These are phyloP conservation scores for Bipolaris oryzae DNA, from an alignment of 2,329 filamentous ascomycete species.

Conservation along the genomic window DNA sequence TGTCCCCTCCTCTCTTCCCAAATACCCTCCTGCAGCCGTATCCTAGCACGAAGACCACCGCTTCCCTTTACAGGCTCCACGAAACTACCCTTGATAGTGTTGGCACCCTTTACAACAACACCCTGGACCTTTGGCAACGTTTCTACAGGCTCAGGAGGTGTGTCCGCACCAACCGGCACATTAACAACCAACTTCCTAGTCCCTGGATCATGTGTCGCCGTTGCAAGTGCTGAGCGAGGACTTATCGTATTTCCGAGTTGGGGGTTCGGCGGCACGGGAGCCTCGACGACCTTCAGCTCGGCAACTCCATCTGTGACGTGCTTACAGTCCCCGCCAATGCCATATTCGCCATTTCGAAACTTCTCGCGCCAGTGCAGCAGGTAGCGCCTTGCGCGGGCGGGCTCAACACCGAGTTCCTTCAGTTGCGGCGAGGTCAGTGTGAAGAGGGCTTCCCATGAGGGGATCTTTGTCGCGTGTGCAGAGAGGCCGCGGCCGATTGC, in stretches of 20 bases:
- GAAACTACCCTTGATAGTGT: conserved; percentile 76
- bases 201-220: conserved; percentile 60
- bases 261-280: conserved; percentile 50
- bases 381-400: conserved; percentile 80
- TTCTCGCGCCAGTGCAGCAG: conserved; percentile 86
- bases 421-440: conserved; percentile 77
- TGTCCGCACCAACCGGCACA: conserved; percentile 54
- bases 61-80: conserved; percentile 70
- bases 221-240: conserved; percentile 48
- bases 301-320: conserved; percentile 67
- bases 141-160: conserved; percentile 49
- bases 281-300: conserved; percentile 64
- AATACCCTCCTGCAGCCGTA: conserved; percentile 81
- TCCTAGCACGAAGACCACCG: conserved; percentile 64
- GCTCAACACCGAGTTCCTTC: conserved; percentile 81
- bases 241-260: conserved; percentile 31
- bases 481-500: conserved; percentile 87
- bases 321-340: conserved; percentile 80
- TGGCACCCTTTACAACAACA: conserved; percentile 71
- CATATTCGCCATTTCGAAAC: conserved; percentile 77
- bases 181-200: conserved; percentile 67
- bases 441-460: conserved; percentile 90
- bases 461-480: conserved; percentile 83
- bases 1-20: conserved; percentile 87
- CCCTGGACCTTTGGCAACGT: conserved; percentile 63